Evolutionary conservation across 1,284 basidiomycete genomes (phyloP), one percentile per base, ranked within the genome.

Genomic region (Ceraceosorus guamensis): DNA sequence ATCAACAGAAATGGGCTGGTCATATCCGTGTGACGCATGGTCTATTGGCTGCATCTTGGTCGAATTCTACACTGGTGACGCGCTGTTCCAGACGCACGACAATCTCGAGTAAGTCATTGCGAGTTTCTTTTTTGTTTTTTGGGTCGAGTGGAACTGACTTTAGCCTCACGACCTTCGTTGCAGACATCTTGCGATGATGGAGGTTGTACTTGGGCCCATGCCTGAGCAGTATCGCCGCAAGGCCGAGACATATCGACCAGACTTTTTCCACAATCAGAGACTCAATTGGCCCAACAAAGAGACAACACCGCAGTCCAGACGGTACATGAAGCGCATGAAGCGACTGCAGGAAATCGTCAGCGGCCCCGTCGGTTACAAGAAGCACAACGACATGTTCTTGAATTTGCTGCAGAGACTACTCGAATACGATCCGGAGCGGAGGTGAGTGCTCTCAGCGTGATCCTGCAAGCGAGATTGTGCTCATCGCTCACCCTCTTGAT

Each of bases 1-100:
- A 39, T 11, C 50, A 46, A 31, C 5, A 18, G 24, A 64, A 2
- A 83, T 97, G 65, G 90, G 92, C 52, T 98, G 95, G 95, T 93
- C 91, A 50, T 98, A 87, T 77, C 92, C 95, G 0, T 98, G 95
- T 78, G 95, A 99, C 78, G 90, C 89, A 32, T 99, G 96, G 80
- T 98, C 95, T 10, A 83, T 99, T 53, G 95, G 95, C 6, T 99
- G 95, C 79, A 99, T 99, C 67, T 84, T 99, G 13, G 91, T 99
- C 61, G 95, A 99, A 78, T 97, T 99, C 76, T 95, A 86, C 79
- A 99, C 95, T 2, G 95, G 95, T 37, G 86, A 93, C 47, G 95
- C 95, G 4, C 82, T 98, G 34, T 99, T 97, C 80, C 95, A 98
- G 78, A 98, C 95, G 0, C 93, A 97, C 75, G 93, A 98, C 79